Evolutionary conservation across 176 grass and related monocot species (phyloP).

Genomic region (Lolium perenne): DNA sequence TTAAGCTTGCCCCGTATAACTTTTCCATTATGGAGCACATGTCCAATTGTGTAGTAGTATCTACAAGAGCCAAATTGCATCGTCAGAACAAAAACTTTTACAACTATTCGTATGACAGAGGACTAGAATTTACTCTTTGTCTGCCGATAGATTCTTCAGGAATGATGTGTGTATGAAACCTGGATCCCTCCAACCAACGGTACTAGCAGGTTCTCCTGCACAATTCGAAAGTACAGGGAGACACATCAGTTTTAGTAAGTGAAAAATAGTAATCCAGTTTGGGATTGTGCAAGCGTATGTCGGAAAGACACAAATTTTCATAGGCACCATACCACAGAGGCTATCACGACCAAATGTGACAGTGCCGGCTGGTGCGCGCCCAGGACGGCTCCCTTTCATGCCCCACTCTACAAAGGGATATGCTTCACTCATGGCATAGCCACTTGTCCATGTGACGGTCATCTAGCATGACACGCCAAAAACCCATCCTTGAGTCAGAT

Average conservation of each 20-base stretch:
- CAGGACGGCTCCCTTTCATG: constrained; percentile 49
- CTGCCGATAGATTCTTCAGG: constrained; percentile 83
- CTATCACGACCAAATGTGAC: constrained; percentile 72
- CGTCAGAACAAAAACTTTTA: neutral
- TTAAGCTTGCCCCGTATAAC: constrained; percentile 68
- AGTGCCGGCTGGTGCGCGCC: constrained; percentile 56
- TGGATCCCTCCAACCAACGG: constrained; percentile 91
- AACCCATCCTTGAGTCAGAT: neutral
- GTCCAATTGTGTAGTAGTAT: constrained; percentile 83
- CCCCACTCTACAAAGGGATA: constrained; percentile 94
- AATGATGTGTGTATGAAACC: constrained; percentile 95
- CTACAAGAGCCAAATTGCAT: constrained; percentile 36
- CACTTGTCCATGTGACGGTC: constrained; percentile 97
- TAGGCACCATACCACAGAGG: constrained; percentile 66
- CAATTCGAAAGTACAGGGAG: no score
- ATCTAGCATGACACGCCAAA: constrained; percentile 53
- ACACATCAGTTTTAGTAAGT: no score
- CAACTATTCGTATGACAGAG: neutral
- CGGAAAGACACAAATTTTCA: no score
- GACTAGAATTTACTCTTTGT: constrained; percentile 61
- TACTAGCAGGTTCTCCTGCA: constrained; percentile 78
- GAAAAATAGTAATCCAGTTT: no score
- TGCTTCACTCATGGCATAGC: constrained; percentile 71
- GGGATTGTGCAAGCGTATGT: no score
- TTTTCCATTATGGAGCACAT: constrained; percentile 62